Base-by-base conservation (phyloP, 78 protist genomes). In the Chrysochromulina parva region DNA sequence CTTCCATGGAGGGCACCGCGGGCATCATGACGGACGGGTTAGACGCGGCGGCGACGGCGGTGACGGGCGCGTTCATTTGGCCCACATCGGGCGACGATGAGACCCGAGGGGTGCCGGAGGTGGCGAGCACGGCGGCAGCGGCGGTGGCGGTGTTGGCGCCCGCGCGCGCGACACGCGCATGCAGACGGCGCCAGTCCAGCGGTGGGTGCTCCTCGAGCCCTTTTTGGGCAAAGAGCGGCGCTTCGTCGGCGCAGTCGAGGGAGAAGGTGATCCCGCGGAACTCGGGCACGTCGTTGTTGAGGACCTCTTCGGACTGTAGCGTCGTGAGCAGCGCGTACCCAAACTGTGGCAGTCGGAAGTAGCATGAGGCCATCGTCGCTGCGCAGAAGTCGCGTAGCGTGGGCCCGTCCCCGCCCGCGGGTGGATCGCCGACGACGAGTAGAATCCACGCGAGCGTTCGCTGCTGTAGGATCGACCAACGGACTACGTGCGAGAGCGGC, bases 261-360 rank as follows among this genome's bases (percentile, higher is more conserved):
- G 82, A 10, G 55, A 74, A 74, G 82, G 82, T n/a, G 55, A 74
- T 74, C 13, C 82, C 82, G 19, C 82, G 82, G 17, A 74, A 74
- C 24, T 74, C 82, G 82, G 82, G 82, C 28, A 74, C 62, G 62
- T 48, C 76, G 76, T n/a, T 9, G 58, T 38, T 7, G 82, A 74
- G 53, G 82, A 74, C 82, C 16, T 69, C 78, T 16, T 28, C 78
- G 26, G 78, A 6, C 74, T 69, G 78, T 13, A 74, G 84, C 58
- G 84, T 26, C 47, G 16, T 57, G 84, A 74, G 3, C 50, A 50
- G 86, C 50, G 48, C 62, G 20, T 22, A 9, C 22, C 62, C 86
- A 47, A 78, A 78, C 10, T 7, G 0, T 5, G 86, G 86, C 26
- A 78, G 20, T 7, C 86, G 4, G 86, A 78, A 78, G 60, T 6